These are phyloP conservation scores for Penicillium sp. DNA, from an alignment of 2,329 filamentous ascomycete species.

Conservation along the genomic window DNA sequence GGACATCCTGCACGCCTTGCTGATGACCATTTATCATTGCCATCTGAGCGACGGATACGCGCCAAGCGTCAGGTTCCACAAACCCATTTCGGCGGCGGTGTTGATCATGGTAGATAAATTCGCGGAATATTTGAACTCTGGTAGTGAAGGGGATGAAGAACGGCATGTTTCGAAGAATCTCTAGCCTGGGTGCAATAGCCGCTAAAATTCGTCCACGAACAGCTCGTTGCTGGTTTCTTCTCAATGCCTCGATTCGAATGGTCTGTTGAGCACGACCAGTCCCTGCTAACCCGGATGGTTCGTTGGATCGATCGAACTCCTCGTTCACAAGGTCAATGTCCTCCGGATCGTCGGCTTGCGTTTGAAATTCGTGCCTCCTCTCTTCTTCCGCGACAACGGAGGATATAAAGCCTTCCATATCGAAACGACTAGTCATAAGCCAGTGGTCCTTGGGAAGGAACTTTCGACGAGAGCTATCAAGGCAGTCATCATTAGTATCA, in stretches of 20 bases:
- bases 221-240: conserved; percentile 64
- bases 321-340: conserved; percentile 48
- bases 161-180: conserved; percentile 92
- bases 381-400: conserved; percentile 89
- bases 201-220: conserved; percentile 72
- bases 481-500: neutral
- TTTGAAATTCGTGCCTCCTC: conserved; percentile 66
- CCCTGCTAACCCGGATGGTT: conserved; percentile 50
- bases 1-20: conserved; percentile 38
- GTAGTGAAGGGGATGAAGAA: conserved; percentile 94
- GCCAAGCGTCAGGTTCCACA: conserved; percentile 74
- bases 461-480: conserved; percentile 66
- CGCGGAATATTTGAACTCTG: conserved; percentile 86
- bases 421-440: conserved; percentile 86
- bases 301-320: conserved; percentile 15
- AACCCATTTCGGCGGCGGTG: conserved; percentile 66
- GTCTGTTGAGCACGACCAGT: conserved; percentile 64
- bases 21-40: conserved; percentile 43
- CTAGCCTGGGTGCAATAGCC: conserved; percentile 78
- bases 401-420: conserved; percentile 84
- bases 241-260: conserved; percentile 62
- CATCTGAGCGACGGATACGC: conserved; percentile 57
- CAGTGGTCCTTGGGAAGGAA: conserved; percentile 86
- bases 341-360: conserved; percentile 62
- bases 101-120: conserved; percentile 88